Conservation (phyloP, 2,329 filamentous ascomycete species). For the Fusarium hainanense region DNA sequence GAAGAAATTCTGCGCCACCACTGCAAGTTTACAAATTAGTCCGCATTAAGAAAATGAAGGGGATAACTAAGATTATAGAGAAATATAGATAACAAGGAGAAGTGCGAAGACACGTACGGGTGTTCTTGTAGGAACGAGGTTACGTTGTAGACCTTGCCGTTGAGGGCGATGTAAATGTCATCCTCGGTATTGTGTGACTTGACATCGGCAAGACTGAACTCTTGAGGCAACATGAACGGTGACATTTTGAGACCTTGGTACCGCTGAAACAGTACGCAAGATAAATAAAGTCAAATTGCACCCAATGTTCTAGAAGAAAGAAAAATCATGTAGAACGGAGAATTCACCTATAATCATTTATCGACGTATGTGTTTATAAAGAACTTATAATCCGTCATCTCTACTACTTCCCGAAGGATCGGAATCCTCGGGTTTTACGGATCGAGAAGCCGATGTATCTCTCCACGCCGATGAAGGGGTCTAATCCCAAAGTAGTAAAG, state of each 20-base stretch:
- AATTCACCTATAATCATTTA: fast-evolving
- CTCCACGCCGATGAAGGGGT: background rate
- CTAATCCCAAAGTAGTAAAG: background rate
- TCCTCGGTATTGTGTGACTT: background rate
- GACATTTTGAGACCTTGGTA: background rate
- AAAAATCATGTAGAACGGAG: fast-evolving
- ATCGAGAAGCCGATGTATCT: background rate
- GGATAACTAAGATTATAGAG: no score
- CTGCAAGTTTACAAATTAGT: no score
- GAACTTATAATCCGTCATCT: fast-evolving
- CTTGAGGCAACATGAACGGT: background rate
- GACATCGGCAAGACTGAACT: background rate
- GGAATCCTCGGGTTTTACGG: background rate
- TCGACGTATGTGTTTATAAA: background rate
- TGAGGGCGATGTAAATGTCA: background rate
- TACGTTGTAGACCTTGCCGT: background rate
- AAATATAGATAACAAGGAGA: no score
- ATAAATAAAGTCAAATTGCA: background rate
- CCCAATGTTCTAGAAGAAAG: fast-evolving
- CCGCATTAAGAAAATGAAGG: no score
- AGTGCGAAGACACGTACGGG: background rate
- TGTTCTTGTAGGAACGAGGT: background rate
- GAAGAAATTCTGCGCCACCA: background rate
- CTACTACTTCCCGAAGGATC: background rate
- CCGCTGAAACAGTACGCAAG: background rate